Evolutionary conservation across 2,329 filamentous ascomycete species (phyloP).

Genomic region (Talaromyces islandicus): DNA sequence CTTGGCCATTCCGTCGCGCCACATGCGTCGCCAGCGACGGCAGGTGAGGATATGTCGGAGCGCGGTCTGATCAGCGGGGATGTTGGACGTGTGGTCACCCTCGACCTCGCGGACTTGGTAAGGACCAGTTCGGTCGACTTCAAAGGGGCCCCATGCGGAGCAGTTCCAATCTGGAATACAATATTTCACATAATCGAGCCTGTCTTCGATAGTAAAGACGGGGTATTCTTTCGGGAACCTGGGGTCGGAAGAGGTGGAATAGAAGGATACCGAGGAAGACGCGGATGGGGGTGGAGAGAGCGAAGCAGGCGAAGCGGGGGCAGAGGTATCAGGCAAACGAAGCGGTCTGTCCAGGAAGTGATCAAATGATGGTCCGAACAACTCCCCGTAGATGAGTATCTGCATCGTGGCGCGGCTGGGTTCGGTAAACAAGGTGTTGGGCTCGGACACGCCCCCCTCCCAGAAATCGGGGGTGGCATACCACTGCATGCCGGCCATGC

Average conservation of each 20-base stretch:
- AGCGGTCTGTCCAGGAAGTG: slow-evolving; percentile 13
- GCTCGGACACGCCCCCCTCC: slow-evolving; percentile 25
- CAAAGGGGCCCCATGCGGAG: slow-evolving; percentile 5
- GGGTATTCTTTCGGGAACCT: neutral
- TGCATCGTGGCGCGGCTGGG: slow-evolving; percentile 21
- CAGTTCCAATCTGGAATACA: slow-evolving; percentile 21
- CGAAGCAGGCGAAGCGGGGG: neutral
- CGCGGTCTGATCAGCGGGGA: slow-evolving; percentile 6
- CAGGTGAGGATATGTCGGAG: slow-evolving; percentile 18
- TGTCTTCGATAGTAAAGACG: slow-evolving; percentile 14
- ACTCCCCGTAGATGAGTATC: slow-evolving; percentile 26
- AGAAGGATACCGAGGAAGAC: neutral
- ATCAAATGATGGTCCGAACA: slow-evolving; percentile 22
- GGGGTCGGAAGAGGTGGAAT: neutral
- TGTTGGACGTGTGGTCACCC: neutral
- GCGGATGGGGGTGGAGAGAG: neutral
- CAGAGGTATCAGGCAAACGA: neutral
- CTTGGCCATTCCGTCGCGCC: slow-evolving; percentile 15
- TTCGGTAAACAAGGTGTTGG: slow-evolving; percentile 21
- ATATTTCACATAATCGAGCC: slow-evolving; percentile 26
- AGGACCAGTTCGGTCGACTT: slow-evolving; percentile 2
- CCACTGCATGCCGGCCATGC: slow-evolving; percentile 27
- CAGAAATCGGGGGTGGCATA: slow-evolving; percentile 20
- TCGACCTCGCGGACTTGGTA: slow-evolving; percentile 2
- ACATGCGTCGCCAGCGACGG: slow-evolving; percentile 20